Evolutionary conservation across 148 eudicot genomes (phyloP), one percentile per base, ranked within the genome.

Genomic region (Camellia granthamiana): DNA sequence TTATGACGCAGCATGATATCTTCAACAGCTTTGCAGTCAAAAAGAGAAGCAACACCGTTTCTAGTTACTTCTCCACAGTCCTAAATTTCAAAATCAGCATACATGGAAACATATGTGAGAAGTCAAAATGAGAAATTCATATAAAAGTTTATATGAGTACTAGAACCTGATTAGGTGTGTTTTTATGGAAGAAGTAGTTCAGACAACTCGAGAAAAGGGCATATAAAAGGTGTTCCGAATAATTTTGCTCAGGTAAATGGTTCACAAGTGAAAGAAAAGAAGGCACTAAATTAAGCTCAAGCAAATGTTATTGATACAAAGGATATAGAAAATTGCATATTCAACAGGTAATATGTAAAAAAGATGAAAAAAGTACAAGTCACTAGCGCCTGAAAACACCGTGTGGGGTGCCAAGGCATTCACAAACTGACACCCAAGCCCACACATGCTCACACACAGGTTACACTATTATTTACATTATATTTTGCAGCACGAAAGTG

Each of bases 11-110:
- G 87, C 81, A 88, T 79, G 68, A 95, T 89, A 75, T 91, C 89
- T 86, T 93, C 97, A 85, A 95, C 77, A 71, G 98, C 94, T 82
- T 81, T 84, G 87, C 97, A 95, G 55, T 85, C 78, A 69, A 90
- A 82, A 72, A 95, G 90, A 86, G 84, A 83, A 18, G 71, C 77
- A 56, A 86, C 85, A 38, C 96, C 98, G 52, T 85, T 74, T 2
- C 71, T 74, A 12, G 98, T 95, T 81, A 93, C 81, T 84, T 89
- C 80, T 67, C 98, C 98, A 84, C 98, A 95, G 64, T 95, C 98
- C 98, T 95, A 78, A 78, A 84, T 44, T 65, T 60, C 55, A 77
- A 79, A 79, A 83, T 43, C 54, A 84, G 44, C 41, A 72, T 14
- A 67, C 16, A 77, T 15, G 42, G 5, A 71, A 58, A 46, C 41